Evolutionary conservation across 805 yeast genomes (phyloP), one percentile per base, ranked within the genome.

Genomic region (Scheffersomyces ergatensis): DNA sequence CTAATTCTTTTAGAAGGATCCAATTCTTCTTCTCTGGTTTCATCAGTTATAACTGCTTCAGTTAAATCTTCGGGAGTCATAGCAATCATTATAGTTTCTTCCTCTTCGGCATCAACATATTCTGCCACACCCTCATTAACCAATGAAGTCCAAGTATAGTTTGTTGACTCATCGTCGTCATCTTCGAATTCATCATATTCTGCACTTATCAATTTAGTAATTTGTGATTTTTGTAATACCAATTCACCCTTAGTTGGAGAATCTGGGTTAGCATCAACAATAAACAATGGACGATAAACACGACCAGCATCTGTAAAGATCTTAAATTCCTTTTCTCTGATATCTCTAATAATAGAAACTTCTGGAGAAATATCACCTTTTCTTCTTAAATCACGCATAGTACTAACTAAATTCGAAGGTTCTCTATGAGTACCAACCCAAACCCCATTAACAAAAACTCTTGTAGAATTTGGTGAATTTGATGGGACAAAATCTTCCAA

Each of bases 391-490:
- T 85, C 81, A 60, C 93, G 81, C 81, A 93, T 85, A 16, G 97
- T 90, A 36, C 85, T 90, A 42, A 88, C 92, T 57, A 93, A 77
- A 61, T 81, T 79, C n/a, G 90, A 86, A 27, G 99, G 97, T 52
- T 92, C 96, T 69, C 96, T 82, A 61, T 92, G 98, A 29, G 95
- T 92, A 71, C 99, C 99, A 38, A 90, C 95, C 99, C 99, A 93
- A 40, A 92, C 97, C 77, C 99, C 99, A 60, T 93, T 93, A 39
- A 93, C 95, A 62, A 93, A 93, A 40, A 93, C 90, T 66, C 96
- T 80, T 2, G 97, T 90, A 25, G 95, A 88, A 59, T 86, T 88
- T 33, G 92, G 90, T 40, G 89, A 83, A 49, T 88, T 88, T 46
- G 88, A 89, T 25, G 99, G 98, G 41, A 86, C 89, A 61, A 88